Evolutionary conservation across 2,329 filamentous ascomycete genomes (phyloP).

Genomic region (Didymella lethalis): DNA sequence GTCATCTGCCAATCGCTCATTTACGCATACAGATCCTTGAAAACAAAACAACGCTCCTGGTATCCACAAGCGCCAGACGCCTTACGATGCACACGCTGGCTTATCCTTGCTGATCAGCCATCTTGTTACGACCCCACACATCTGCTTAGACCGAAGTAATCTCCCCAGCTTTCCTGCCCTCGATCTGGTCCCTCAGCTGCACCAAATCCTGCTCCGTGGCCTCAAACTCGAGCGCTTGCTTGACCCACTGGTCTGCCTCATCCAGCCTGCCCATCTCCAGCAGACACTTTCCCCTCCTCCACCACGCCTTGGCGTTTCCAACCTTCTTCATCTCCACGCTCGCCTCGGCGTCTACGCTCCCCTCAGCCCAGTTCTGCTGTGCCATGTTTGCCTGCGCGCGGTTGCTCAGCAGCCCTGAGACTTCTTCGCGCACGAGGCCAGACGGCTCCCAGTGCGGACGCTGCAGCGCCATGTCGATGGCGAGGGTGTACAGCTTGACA

Average conservation of each 20-base stretch:
- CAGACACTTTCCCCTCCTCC: conserved; percentile 83
- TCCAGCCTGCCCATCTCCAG: conserved; percentile 88
- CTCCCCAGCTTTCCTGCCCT: conserved; percentile 51
- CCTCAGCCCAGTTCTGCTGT: conserved; percentile 82
- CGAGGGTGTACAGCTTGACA: conserved; percentile 81
- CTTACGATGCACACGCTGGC: conserved; percentile 30
- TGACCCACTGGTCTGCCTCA: conserved; percentile 83
- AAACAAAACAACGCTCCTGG: conserved; percentile 16
- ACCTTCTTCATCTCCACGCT: conserved; percentile 87
- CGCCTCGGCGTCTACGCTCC: conserved; percentile 83
- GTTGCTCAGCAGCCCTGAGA: conserved; percentile 81
- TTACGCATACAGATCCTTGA: neutral
- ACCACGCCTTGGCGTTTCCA: conserved; percentile 95
- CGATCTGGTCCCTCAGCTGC: conserved; percentile 54
- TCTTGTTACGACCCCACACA: neutral
- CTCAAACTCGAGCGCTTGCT: conserved; percentile 81
- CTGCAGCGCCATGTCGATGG: conserved; percentile 84
- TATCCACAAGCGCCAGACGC: conserved; percentile 30
- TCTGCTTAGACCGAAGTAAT: conserved; percentile 3
- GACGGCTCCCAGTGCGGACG: conserved; percentile 89
- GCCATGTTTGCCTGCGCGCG: conserved; percentile 91
- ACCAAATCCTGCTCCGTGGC: conserved; percentile 60
- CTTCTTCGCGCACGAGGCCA: conserved; percentile 83
- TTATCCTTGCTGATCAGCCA: neutral
- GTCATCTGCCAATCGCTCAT: neutral